Evolutionary conservation across 208 protist genomes (phyloP).

Genomic region (Crithidia brevicula): DNA sequence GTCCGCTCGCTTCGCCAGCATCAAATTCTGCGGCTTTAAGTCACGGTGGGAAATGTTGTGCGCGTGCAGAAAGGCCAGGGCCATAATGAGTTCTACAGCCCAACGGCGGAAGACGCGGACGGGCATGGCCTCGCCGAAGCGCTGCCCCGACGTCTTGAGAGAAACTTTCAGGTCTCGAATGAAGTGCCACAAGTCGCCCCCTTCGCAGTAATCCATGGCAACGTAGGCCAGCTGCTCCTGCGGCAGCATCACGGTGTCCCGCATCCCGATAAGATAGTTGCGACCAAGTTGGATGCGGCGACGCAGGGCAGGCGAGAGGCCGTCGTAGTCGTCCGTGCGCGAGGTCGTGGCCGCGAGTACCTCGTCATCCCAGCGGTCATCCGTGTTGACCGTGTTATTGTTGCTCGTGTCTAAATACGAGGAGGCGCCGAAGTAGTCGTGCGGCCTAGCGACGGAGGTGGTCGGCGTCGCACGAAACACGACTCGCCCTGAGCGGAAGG

Average conservation of each 20-base stretch:
- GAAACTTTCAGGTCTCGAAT: slow-evolving; percentile 46
- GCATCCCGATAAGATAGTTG: slow-evolving; percentile 84
- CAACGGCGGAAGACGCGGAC: slow-evolving; percentile 58
- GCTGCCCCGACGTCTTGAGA: slow-evolving; percentile 16
- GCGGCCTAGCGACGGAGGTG: background rate
- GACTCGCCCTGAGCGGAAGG: slow-evolving; percentile 16
- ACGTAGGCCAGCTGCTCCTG: slow-evolving; percentile 86
- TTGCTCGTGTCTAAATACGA: slow-evolving; percentile 10
- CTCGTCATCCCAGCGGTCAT: slow-evolving; percentile 19
- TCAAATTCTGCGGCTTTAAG: slow-evolving; percentile 84
- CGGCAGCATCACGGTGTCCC: slow-evolving; percentile 94
- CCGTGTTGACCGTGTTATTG: slow-evolving; percentile 6
- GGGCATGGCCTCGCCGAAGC: slow-evolving; percentile 39
- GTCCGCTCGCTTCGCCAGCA: slow-evolving; percentile 50
- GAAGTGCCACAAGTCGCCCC: slow-evolving; percentile 96
- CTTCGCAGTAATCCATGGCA: slow-evolving; percentile 96
- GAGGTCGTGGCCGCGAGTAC: background rate
- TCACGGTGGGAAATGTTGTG: slow-evolving; percentile 67
- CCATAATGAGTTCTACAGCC: slow-evolving; percentile 70
- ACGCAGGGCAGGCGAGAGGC: slow-evolving; percentile 1
- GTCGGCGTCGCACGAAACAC: slow-evolving; percentile 9
- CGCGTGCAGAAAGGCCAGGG: slow-evolving; percentile 72
- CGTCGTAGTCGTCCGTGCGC: slow-evolving; percentile 13
- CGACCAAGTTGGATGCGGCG: slow-evolving; percentile 26
- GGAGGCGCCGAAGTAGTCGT: slow-evolving; percentile 1